Percentiles rank a stretch among this genome's conserved stretches.
Conservation (phyloP, 2,329 filamentous ascomycete genomes). For the Myotisia sp. region DNA sequence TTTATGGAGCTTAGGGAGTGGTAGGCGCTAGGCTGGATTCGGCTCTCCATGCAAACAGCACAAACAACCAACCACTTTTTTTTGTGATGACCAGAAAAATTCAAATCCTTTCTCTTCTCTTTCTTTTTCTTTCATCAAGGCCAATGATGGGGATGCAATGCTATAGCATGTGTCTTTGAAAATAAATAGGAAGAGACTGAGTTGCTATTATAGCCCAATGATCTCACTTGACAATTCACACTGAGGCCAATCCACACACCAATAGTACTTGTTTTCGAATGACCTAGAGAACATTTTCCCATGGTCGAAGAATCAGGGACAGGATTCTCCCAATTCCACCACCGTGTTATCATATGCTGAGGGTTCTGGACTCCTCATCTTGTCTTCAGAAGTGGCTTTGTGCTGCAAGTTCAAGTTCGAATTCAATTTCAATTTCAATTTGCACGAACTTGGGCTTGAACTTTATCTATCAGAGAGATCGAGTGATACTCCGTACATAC, state of each 20-base stretch:
- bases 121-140: slow-evolving; percentile 6
- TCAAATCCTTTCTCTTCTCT: slow-evolving; percentile 1
- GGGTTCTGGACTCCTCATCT: no score
- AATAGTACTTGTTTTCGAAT: no score
- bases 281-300: no score
- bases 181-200: slow-evolving; percentile 13
- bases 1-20: neutral
- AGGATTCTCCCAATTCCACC: no score
- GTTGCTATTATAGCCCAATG: slow-evolving; percentile 6
- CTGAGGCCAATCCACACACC: slow-evolving; percentile 10
- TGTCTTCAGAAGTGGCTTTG: no score
- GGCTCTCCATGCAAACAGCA: neutral
- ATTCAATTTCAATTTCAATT: no score
- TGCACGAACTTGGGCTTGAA: no score
- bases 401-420: no score
- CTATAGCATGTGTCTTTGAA: slow-evolving; percentile 10
- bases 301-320: no score
- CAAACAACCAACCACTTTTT: slow-evolving; percentile 4
- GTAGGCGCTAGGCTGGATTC: slow-evolving; percentile 1
- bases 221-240: slow-evolving; percentile 11
- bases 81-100: neutral
- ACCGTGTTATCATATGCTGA: no score
- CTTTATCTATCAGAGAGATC: no score
- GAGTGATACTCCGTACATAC: no score
- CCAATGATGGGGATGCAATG: slow-evolving; percentile 12